These are phyloP conservation scores for Durotheca rogersii DNA, from an alignment of 495 filamentous ascomycete species.

Conservation along the genomic window DNA sequence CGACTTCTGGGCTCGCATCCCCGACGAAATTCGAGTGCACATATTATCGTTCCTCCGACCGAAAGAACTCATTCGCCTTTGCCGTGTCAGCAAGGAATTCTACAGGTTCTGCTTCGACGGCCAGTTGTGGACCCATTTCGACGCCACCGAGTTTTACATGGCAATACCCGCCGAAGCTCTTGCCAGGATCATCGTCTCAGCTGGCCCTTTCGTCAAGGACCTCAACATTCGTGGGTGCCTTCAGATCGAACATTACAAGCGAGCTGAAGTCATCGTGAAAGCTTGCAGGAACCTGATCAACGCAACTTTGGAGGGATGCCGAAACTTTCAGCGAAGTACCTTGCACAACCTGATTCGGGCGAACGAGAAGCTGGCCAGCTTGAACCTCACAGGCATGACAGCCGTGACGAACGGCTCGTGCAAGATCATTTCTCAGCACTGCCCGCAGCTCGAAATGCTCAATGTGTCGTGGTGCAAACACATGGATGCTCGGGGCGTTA, in stretches of 20 bases:
- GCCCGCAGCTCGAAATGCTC: conserved; percentile 74
- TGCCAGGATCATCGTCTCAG: conserved; percentile 78
- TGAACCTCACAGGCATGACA: conserved; percentile 81
- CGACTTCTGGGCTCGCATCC: conserved; percentile 79
- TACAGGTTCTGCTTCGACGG: conserved; percentile 90
- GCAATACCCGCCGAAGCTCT: conserved; percentile 81
- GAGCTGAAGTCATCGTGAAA: conserved; percentile 70
- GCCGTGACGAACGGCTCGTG: conserved; percentile 82
- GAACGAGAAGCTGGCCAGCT: conserved; percentile 72
- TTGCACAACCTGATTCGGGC: conserved; percentile 77
- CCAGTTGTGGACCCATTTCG: conserved; percentile 84
- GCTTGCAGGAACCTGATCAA: conserved; percentile 84
- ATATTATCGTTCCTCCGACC: conserved; percentile 76
- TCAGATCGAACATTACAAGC: conserved; percentile 75
- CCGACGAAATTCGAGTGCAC: conserved; percentile 75
- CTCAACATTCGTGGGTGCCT: conserved; percentile 69
- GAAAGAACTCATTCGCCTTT: conserved; percentile 79
- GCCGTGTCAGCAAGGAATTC: conserved; percentile 77
- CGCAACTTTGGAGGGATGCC: conserved; percentile 84
- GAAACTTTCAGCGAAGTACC: conserved; percentile 70
- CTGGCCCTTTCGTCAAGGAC: conserved; percentile 86
- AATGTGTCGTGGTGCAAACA: conserved; percentile 91
- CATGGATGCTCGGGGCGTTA: conserved; percentile 79
- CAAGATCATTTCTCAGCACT: conserved; percentile 82
- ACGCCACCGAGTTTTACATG: conserved; percentile 83